phyloP scores from a whole-genome alignment of 768 basidiomycete species.

The Pisolithus marmoratus region DNA sequence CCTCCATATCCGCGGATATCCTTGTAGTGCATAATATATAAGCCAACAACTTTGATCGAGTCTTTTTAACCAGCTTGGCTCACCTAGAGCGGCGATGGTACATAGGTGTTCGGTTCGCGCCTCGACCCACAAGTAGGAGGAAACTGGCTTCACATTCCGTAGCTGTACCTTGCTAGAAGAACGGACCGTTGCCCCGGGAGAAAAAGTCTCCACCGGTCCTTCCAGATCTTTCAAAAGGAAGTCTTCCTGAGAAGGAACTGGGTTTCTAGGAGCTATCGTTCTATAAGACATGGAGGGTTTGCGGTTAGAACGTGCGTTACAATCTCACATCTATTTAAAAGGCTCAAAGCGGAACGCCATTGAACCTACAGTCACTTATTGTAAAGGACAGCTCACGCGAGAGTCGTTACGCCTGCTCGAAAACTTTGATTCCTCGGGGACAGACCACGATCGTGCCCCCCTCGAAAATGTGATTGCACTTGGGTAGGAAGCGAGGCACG shows the following conservation, averaged over 20 bases:
- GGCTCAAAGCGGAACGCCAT: too few species aligned
- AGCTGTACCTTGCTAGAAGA: conserved; percentile 23
- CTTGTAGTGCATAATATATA: conserved; percentile 28
- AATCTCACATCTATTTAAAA: too few species aligned
- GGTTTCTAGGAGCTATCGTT: neutral
- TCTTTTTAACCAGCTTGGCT: conserved; percentile 1
- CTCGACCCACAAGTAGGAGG: conserved; percentile 53
- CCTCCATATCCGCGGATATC: conserved; percentile 58
- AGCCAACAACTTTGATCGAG: neutral
- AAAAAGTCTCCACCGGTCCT: conserved; percentile 13
- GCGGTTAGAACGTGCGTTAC: too few species aligned
- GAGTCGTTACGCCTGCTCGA: too few species aligned
- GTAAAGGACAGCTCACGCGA: too few species aligned
- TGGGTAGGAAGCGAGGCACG: too few species aligned
- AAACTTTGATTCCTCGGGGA: too few species aligned
- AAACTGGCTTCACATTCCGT: conserved; percentile 36
- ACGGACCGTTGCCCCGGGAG: conserved; percentile 1
- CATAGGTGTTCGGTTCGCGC: conserved; percentile 35
- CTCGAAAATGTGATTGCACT: too few species aligned
- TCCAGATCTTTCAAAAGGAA: conserved; percentile 22
- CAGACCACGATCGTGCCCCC: too few species aligned
- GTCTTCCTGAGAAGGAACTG: neutral
- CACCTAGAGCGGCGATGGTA: conserved; percentile 50
- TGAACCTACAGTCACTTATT: too few species aligned
- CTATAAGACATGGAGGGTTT: too few species aligned